Evolutionary conservation across 306 rosid species (phyloP).

Genomic region (Castanea sativa): DNA sequence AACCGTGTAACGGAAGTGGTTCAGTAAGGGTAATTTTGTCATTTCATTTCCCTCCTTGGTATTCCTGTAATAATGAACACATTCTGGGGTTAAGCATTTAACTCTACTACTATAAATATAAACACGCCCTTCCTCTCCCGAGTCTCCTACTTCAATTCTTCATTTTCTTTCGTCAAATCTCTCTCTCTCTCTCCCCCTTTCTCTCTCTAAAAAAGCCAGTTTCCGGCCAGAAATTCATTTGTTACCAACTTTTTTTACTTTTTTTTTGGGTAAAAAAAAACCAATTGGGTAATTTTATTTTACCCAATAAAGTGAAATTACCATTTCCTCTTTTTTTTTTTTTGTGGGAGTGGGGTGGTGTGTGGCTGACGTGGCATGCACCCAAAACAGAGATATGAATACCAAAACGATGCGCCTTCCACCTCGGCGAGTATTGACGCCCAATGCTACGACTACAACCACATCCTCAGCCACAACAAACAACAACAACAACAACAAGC

Average conservation of each 20-base stretch:
- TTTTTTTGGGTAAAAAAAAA: not conserved
- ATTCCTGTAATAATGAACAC: conserved; percentile 3
- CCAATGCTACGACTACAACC: conserved; percentile 1
- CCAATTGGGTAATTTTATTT: too few relatives aligned
- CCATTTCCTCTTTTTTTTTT: too few relatives aligned
- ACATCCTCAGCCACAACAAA: too few relatives aligned
- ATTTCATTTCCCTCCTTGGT: not conserved
- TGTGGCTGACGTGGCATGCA: conserved; percentile 78
- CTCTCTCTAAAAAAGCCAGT: conserved; percentile 4
- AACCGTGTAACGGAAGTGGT: too few relatives aligned
- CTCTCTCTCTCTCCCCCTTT: not conserved
- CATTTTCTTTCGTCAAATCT: not conserved
- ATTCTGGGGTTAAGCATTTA: conserved; percentile 7
- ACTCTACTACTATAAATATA: conserved; percentile 33
- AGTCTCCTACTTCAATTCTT: not conserved
- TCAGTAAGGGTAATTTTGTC: conserved; percentile 21
- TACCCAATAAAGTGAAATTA: too few relatives aligned
- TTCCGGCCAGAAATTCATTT: conserved; percentile 17
- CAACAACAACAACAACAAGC: conserved; percentile 23
- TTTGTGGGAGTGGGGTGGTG: conserved; percentile 10
- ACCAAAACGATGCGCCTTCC: conserved; percentile 99
- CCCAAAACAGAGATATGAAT: conserved; percentile 47
- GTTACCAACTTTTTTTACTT: not conserved
- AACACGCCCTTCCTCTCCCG: not conserved
- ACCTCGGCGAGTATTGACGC: conserved; percentile 81